Evolutionary conservation across 306 rosid species (phyloP).

Genomic region (Prunus mongolica): DNA sequence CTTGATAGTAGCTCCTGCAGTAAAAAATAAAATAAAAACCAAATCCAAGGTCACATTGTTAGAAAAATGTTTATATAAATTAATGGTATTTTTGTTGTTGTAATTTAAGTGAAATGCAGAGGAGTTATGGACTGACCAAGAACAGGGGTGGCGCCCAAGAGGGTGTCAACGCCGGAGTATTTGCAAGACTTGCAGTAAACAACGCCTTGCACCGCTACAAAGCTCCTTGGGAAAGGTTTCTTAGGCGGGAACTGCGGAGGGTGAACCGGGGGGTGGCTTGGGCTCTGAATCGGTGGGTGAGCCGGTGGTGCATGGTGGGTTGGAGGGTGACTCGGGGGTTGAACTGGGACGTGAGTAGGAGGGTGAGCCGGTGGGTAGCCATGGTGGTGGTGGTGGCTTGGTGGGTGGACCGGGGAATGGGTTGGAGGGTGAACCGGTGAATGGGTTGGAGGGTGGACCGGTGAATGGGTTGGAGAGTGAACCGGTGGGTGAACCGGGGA

Average conservation of each 20-base stretch:
- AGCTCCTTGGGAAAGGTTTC: constrained; percentile 42
- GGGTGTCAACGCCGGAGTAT: constrained; percentile 54
- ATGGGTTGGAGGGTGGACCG: neutral
- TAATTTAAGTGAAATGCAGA: neutral
- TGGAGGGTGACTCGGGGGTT: constrained; percentile 15
- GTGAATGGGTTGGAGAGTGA: constrained; percentile 19
- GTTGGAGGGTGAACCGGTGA: constrained; percentile 15
- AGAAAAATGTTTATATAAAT: neutral
- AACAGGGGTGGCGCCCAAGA: constrained; percentile 50
- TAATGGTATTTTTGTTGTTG: neutral
- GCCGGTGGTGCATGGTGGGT: constrained; percentile 4
- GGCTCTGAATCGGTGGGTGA: constrained; percentile 9
- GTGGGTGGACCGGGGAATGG: constrained; percentile 14
- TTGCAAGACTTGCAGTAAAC: constrained; percentile 79
- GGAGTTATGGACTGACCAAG: constrained; percentile 36
- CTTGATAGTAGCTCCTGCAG: constrained; percentile 64
- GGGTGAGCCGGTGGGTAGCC: constrained; percentile 23
- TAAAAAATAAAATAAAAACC: neutral
- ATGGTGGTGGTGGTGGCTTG: constrained; percentile 11
- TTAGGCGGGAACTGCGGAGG: constrained; percentile 15
- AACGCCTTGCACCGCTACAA: constrained; percentile 81
- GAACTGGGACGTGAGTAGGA: constrained; percentile 8
- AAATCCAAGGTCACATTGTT: neutral
- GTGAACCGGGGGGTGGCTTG: constrained; percentile 6
- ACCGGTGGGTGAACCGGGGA: constrained; percentile 26